Percentiles rank a stretch among this genome's conserved stretches.
Evolutionary conservation across 2,329 filamentous ascomycete species (phyloP).

Genomic region (Neonectria ditissima): DNA sequence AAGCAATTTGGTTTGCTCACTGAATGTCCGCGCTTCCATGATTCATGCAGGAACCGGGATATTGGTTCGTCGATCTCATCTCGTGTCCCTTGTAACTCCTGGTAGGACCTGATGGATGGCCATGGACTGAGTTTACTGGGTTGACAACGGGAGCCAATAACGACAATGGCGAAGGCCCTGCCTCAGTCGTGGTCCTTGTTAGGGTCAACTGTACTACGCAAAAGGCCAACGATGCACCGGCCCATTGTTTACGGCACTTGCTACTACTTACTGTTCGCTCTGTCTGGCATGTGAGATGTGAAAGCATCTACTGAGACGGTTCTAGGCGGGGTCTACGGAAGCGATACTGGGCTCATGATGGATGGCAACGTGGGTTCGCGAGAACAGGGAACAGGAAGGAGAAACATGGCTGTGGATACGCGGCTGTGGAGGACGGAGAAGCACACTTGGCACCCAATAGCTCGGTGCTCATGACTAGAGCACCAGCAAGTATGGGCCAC

Average conservation of each 20-base stretch:
- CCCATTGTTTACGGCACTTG: not conserved
- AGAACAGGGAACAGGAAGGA: not conserved
- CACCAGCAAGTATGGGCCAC: not conserved
- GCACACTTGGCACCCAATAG: not conserved
- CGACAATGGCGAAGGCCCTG: not conserved
- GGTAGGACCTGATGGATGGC: not conserved
- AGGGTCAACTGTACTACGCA: not conserved
- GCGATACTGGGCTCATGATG: not conserved
- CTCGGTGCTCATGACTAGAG: not conserved
- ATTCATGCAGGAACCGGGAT: not conserved
- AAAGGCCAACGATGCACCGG: not conserved
- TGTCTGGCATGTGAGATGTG: not conserved
- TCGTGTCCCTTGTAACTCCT: not conserved
- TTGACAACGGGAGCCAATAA: not conserved
- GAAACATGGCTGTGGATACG: conserved; percentile 6
- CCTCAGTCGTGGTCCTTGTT: not conserved
- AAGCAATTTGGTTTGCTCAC: not conserved
- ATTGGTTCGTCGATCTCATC: not conserved
- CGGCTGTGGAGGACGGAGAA: conserved; percentile 6
- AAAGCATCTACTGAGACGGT: not conserved
- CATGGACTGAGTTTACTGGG: not conserved
- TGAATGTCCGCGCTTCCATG: not conserved
- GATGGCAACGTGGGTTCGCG: conserved; percentile 8
- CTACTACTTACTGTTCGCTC: not conserved
- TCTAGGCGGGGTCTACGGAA: not conserved